These are phyloP conservation scores for Wickerhamiella pararugosa DNA, from an alignment of 1,139 yeast species.

Conservation along the genomic window DNA sequence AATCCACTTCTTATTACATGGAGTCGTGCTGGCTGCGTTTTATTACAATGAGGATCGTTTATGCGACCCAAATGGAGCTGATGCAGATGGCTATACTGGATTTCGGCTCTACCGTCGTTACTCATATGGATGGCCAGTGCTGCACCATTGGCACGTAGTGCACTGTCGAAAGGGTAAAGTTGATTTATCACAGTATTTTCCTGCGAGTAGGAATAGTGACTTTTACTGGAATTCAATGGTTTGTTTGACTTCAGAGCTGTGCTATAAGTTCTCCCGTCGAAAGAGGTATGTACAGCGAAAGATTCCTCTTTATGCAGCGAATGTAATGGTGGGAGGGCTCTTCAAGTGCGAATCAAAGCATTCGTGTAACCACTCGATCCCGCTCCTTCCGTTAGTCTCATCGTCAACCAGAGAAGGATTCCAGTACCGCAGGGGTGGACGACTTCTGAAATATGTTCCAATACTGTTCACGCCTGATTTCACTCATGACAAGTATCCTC, in stretches of 20 bases:
- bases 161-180: conserved; percentile 44
- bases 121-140: conserved; percentile 28
- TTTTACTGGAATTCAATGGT: conserved; percentile 41
- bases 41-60: conserved; percentile 2
- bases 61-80: conserved; percentile 11
- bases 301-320: conserved; percentile 39
- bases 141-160: conserved; percentile 35
- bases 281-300: conserved; percentile 41
- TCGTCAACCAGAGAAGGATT: conserved; percentile 24
- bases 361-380: conserved; percentile 20
- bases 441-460: conserved; percentile 38
- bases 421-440: conserved; percentile 13
- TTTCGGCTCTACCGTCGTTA: conserved; percentile 42
- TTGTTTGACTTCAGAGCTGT: conserved; percentile 30
- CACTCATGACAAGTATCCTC: conserved; percentile 32
- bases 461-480: conserved; percentile 39
- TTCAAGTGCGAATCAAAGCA: conserved; percentile 33
- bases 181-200: conserved; percentile 31
- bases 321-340: conserved; percentile 51
- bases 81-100: conserved; percentile 36
- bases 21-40: too few species aligned
- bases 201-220: conserved; percentile 28
- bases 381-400: conserved; percentile 45
- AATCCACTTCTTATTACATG: too few species aligned
- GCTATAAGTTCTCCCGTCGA: conserved; percentile 50